These are phyloP conservation scores for Hymenoscyphus fructigenus DNA, from an alignment of 2,329 filamentous ascomycete species.

Conservation along the genomic window DNA sequence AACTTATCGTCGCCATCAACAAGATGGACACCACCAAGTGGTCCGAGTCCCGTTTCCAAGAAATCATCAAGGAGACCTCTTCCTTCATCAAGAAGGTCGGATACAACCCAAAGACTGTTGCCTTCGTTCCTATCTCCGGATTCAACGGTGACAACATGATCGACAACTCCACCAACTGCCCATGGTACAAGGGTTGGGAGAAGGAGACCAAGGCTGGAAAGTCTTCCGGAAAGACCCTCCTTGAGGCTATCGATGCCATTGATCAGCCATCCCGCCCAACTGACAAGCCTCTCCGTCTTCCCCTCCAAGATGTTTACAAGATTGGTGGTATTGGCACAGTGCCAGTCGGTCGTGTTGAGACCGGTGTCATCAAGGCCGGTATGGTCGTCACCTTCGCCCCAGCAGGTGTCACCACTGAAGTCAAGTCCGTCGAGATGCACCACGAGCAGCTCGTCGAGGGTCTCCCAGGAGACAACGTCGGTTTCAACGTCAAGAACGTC, in stretches of 20 bases:
- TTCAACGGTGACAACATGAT: slow-evolving; percentile 99
- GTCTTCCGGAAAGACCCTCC: slow-evolving; percentile 91
- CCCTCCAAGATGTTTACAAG: slow-evolving; percentile 99
- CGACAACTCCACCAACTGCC: slow-evolving; percentile 81
- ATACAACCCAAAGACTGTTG: slow-evolving; percentile 98
- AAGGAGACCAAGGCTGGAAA: slow-evolving; percentile 94
- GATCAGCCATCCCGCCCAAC: slow-evolving; percentile 88
- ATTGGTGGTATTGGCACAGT: slow-evolving; percentile 99
- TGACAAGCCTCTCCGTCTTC: slow-evolving; percentile 99
- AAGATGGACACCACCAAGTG: slow-evolving; percentile 99
- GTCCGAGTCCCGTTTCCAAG: slow-evolving; percentile 92
- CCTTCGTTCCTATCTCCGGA: slow-evolving; percentile 99
- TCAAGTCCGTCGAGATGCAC: slow-evolving; percentile 99
- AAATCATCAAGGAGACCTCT: slow-evolving; percentile 99
- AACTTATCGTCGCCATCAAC: slow-evolving; percentile 99
- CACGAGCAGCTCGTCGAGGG: slow-evolving; percentile 97
- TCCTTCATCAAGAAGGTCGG: slow-evolving; percentile 99
- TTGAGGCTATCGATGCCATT: slow-evolving; percentile 97
- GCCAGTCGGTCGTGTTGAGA: slow-evolving; percentile 99
- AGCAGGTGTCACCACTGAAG: slow-evolving; percentile 99
- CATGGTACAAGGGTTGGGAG: slow-evolving; percentile 99
- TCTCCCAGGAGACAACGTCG: slow-evolving; percentile 99
- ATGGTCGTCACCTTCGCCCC: slow-evolving; percentile 99
- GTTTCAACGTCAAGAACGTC: slow-evolving; percentile 99
- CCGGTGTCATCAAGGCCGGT: slow-evolving; percentile 87